Percentiles rank a stretch among this genome's conserved stretches.
Conservation (phyloP, 768 basidiomycete genomes). For the Tulasnella sp. region DNA sequence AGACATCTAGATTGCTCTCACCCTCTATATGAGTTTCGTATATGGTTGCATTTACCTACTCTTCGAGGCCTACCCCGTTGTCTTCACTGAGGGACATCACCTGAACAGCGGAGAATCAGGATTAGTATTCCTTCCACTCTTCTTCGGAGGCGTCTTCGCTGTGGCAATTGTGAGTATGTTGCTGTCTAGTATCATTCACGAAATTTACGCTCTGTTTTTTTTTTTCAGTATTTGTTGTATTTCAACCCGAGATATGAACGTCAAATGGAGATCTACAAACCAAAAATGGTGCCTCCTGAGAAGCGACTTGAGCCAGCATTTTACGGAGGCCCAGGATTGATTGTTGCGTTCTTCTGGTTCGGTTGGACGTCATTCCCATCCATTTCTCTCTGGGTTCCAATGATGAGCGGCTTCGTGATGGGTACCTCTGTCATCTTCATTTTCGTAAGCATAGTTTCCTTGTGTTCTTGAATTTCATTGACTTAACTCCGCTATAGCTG, state of each 20-base stretch:
- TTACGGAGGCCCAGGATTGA: constrained; percentile 25
- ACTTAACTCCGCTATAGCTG: constrained; percentile 14
- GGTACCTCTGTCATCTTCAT: constrained; percentile 14
- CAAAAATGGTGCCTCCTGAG: constrained; percentile 24
- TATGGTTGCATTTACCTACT: constrained; percentile 24
- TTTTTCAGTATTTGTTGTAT: constrained; percentile 24
- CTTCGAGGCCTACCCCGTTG: constrained; percentile 26
- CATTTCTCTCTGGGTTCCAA: constrained; percentile 17
- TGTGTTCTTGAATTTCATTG: constrained; percentile 18
- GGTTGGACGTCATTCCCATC: constrained; percentile 29
- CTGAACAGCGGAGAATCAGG: constrained; percentile 24
- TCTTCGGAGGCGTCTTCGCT: constrained; percentile 22
- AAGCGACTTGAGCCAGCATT: constrained; percentile 26
- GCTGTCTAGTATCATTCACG: constrained; percentile 7
- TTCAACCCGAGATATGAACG: constrained; percentile 27
- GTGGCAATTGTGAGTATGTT: constrained; percentile 23
- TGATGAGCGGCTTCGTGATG: constrained; percentile 16
- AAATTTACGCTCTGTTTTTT: background rate
- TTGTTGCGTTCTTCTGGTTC: constrained; percentile 30
- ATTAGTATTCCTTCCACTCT: constrained; percentile 23
- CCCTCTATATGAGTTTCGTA: background rate
- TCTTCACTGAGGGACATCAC: constrained; percentile 22
- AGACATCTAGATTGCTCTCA: background rate
- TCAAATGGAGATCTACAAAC: constrained; percentile 21
- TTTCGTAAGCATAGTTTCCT: constrained; percentile 8